These are phyloP conservation scores for Daldinia vernicosa DNA, from an alignment of 495 filamentous ascomycete species.

Conservation along the genomic window DNA sequence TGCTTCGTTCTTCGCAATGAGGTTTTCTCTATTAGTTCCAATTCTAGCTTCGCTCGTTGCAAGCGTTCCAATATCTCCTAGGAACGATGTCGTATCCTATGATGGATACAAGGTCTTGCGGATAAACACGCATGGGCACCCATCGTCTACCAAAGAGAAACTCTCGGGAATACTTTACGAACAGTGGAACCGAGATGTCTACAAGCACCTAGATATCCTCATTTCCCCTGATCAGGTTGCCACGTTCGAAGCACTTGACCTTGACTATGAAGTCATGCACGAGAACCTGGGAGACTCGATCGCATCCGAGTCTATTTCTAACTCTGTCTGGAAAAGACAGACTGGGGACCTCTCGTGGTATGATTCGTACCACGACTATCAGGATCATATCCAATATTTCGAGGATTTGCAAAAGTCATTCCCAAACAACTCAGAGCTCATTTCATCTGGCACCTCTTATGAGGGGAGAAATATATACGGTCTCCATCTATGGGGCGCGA, in stretches of 20 bases:
- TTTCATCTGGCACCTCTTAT: slow-evolving; percentile 55
- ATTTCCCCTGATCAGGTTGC: slow-evolving; percentile 49
- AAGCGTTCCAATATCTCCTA: slow-evolving; percentile 13
- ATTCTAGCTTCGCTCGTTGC: not conserved
- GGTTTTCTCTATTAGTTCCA: not conserved
- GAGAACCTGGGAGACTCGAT: slow-evolving; percentile 56
- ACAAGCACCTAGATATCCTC: slow-evolving; percentile 49
- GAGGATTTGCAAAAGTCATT: slow-evolving; percentile 51
- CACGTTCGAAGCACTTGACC: slow-evolving; percentile 46
- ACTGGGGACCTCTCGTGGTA: slow-evolving; percentile 52
- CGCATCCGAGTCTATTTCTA: slow-evolving; percentile 41
- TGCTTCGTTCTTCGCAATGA: not conserved
- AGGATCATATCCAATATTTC: slow-evolving; percentile 57
- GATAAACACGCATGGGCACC: slow-evolving; percentile 34
- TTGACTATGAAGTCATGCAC: slow-evolving; percentile 53
- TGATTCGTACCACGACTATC: slow-evolving; percentile 57
- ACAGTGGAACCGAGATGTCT: slow-evolving; percentile 45
- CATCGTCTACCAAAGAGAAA: slow-evolving; percentile 38
- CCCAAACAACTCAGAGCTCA: slow-evolving; percentile 55
- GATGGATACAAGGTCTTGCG: slow-evolving; percentile 55
- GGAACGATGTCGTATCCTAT: slow-evolving; percentile 36
- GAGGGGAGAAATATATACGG: slow-evolving; percentile 57
- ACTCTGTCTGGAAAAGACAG: slow-evolving; percentile 10
- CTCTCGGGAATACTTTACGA: slow-evolving; percentile 44
- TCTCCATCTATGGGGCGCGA: slow-evolving; percentile 59